Base-by-base conservation (phyloP, 164 flowering plant genomes). In the Magnolia kwangsiensis region DNA sequence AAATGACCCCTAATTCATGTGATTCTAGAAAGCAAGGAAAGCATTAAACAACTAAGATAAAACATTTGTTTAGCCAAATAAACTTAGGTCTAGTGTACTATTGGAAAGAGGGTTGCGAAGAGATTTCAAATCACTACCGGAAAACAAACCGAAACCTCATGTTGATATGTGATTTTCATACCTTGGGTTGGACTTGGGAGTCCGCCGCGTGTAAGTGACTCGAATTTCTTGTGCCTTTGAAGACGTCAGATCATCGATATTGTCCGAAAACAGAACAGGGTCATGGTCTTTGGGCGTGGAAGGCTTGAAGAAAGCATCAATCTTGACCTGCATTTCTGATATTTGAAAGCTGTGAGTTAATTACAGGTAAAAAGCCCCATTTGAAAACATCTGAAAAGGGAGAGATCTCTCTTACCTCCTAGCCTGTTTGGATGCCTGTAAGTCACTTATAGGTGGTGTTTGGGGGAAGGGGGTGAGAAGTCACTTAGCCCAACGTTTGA, bases 221-320 rank as follows among this genome's bases (percentile, higher is more conserved):
- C 69, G 78, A 73, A 85, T 75, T 49, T 75, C 76, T 45, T 83
- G 85, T 31, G 70, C 81, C 71, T 68, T 82, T 50, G 69, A 78
- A 18, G 59, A 64, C 4, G 31, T 37, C 45, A 37, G 45, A 37
- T 37, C 20, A 27, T 71, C 23, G 18, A 4, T 77, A 51, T 63
- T 74, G 8, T 79, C 81, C 24, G 24, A 51, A 71, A 65, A 11
- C 8, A 76, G 63, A 21, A 79, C 50, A 50, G 81, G 75, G 8
- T 79, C 77, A 0, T 74, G 23, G 49, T 73, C 66, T 71, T 72
- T 61, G 2, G 63, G 21, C 1, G 74, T 7, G 19, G 83, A 71
- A 61, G 85, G 80, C 64, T 88, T 86, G 86, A 91, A 91, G 82
- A 91, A 91, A 61, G 88, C 69, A 72, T 81, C 86, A 80, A 90